These are phyloP conservation scores for Clonostachys chloroleuca DNA, from an alignment of 2,329 filamentous ascomycete genomes.

Conservation along the genomic window DNA sequence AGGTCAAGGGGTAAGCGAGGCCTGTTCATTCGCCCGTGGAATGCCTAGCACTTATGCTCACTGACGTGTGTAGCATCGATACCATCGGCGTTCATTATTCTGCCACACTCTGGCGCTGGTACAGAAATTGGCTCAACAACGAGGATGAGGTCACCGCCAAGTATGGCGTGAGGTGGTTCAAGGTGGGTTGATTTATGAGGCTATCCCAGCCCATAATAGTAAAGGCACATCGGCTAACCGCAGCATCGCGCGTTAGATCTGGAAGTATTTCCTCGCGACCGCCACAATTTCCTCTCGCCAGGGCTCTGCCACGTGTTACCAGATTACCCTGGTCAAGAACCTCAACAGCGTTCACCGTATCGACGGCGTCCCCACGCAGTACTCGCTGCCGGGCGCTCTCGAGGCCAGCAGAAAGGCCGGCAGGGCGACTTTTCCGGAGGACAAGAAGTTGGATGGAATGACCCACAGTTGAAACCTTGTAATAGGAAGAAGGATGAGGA, in stretches of 20 bases:
- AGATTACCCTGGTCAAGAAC: conserved; percentile 86
- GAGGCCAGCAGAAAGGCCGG: conserved; percentile 16
- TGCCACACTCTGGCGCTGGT: conserved; percentile 96
- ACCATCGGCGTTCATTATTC: conserved; percentile 97
- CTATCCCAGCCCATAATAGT: too few species aligned
- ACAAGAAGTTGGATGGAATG: neutral
- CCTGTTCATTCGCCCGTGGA: neutral
- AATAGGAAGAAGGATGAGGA: too few species aligned
- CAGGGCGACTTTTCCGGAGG: conserved; percentile 3
- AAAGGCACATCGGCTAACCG: neutral
- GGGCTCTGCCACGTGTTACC: conserved; percentile 80
- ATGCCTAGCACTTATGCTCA: neutral
- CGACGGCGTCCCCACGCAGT: conserved; percentile 68
- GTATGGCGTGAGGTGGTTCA: conserved; percentile 94
- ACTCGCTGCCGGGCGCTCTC: conserved; percentile 61
- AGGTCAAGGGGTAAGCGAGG: conserved; percentile 66
- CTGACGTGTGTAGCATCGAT: conserved; percentile 52
- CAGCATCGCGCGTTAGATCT: conserved; percentile 58
- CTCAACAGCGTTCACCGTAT: conserved; percentile 81
- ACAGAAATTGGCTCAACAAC: conserved; percentile 97
- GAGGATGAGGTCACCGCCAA: conserved; percentile 88
- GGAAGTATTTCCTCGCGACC: conserved; percentile 87
- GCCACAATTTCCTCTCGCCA: conserved; percentile 82
- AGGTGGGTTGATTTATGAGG: conserved; percentile 50
- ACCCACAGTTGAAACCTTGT: too few species aligned